Percentiles rank a stretch among this genome's conserved stretches.
phyloP scores from a whole-genome alignment of 164 flowering plant genomes.

The Tetrastigma voinierianum region DNA sequence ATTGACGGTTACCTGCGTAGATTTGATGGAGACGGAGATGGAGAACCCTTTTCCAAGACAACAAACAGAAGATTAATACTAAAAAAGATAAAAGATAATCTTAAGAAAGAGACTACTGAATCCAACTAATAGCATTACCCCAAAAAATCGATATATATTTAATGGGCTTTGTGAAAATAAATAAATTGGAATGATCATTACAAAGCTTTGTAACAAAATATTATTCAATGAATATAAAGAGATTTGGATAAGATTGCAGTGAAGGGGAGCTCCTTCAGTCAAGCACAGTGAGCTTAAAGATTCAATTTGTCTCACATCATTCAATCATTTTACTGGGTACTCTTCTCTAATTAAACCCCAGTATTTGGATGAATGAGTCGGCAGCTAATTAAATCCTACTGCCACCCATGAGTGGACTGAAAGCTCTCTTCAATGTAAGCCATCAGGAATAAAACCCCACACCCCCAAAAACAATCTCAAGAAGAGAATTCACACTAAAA shows the following conservation, averaged over 20 bases:
- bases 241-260: background rate
- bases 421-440: slow-evolving; percentile 51
- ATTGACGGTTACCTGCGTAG: too few species aligned
- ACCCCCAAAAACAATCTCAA: too few species aligned
- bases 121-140: too few species aligned
- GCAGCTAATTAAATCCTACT: slow-evolving; percentile 72
- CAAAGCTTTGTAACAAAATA: background rate
- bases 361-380: slow-evolving; percentile 94
- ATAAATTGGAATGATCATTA: too few species aligned
- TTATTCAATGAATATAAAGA: background rate
- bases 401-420: slow-evolving; percentile 80
- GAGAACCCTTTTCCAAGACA: too few species aligned
- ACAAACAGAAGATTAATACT: too few species aligned
- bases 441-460: background rate
- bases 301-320: slow-evolving; percentile 80
- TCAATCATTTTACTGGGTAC: slow-evolving; percentile 69
- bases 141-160: too few species aligned
- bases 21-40: too few species aligned
- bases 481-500: background rate
- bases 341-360: slow-evolving; percentile 30
- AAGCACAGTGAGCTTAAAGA: slow-evolving; percentile 64
- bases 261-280: slow-evolving; percentile 98
- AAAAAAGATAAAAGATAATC: too few species aligned
- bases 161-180: too few species aligned
- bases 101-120: too few species aligned